Evolutionary conservation across 2,329 filamentous ascomycete genomes (phyloP).

Genomic region (Endoconidiophora polonica): DNA sequence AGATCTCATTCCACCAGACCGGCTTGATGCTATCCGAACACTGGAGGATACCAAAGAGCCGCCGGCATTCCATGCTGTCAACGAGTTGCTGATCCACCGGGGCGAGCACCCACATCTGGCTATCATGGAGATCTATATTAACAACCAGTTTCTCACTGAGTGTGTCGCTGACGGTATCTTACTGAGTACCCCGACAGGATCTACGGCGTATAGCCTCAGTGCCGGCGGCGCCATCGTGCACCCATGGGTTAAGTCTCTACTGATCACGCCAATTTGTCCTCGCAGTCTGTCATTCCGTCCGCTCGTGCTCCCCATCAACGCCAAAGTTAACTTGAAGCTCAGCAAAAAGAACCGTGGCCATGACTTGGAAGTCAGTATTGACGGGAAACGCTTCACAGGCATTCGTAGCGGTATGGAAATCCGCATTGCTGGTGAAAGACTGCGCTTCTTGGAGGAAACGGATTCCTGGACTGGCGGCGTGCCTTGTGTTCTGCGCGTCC

Average conservation of each 20-base stretch:
- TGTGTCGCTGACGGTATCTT: slow-evolving; percentile 92
- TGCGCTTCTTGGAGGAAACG: slow-evolving; percentile 73
- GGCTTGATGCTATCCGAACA: slow-evolving; percentile 9
- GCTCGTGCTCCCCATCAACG: slow-evolving; percentile 73
- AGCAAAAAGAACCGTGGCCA: slow-evolving; percentile 64
- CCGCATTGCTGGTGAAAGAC: slow-evolving; percentile 61
- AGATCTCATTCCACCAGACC: slow-evolving; percentile 28
- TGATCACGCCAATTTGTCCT: slow-evolving; percentile 88
- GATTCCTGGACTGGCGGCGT: slow-evolving; percentile 73
- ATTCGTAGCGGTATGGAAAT: slow-evolving; percentile 69
- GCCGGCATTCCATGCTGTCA: slow-evolving; percentile 52
- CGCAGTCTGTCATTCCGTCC: slow-evolving; percentile 84
- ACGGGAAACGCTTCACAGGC: slow-evolving; percentile 52
- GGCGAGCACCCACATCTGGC: slow-evolving; percentile 80
- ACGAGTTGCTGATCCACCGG: slow-evolving; percentile 86
- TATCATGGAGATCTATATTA: slow-evolving; percentile 81
- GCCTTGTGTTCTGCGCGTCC: slow-evolving; percentile 67
- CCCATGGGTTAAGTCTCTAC: slow-evolving; percentile 71
- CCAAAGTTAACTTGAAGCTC: slow-evolving; percentile 64
- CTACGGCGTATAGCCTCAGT: slow-evolving; percentile 88
- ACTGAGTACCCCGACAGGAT: slow-evolving; percentile 83
- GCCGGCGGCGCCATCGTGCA: slow-evolving; percentile 88
- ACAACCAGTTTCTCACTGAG: slow-evolving; percentile 77
- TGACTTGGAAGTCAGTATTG: slow-evolving; percentile 64
- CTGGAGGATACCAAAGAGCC: slow-evolving; percentile 12